Percentiles rank a stretch among this genome's conserved stretches.
These are phyloP conservation scores for Leucosporidium scottii DNA, from an alignment of 768 basidiomycete genomes.

Conservation along the genomic window DNA sequence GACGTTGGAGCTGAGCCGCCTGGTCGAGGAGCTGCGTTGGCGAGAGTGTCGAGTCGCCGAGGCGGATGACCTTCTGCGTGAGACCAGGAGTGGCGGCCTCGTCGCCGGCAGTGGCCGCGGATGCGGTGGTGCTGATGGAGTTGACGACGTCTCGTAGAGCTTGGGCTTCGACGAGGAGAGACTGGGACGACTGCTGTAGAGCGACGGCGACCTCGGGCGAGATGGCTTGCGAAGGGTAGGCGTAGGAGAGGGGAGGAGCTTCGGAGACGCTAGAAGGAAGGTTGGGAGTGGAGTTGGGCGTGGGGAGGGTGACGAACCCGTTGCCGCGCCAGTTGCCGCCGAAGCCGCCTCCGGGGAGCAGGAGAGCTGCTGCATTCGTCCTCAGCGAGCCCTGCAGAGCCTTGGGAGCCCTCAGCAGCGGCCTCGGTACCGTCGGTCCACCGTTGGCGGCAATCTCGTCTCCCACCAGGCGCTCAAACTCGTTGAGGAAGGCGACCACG, in stretches of 20 bases:
- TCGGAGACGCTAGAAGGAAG: neutral
- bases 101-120: neutral
- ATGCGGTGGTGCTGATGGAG: neutral
- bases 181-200: neutral
- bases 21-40: conserved; percentile 8
- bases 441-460: neutral
- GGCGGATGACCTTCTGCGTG: neutral
- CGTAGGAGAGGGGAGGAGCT: conserved; percentile 3
- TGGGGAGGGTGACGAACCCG: conserved; percentile 56
- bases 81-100: neutral
- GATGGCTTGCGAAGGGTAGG: conserved; percentile 19
- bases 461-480: conserved; percentile 13
- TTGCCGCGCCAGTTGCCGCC: conserved; percentile 77
- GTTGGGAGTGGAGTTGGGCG: conserved; percentile 4
- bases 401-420: conserved; percentile 3
- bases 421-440: conserved; percentile 1
- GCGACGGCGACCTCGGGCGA: conserved; percentile 11
- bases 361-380: conserved; percentile 53
- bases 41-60: neutral
- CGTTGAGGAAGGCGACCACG: conserved; percentile 15
- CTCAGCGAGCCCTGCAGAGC: conserved; percentile 12
- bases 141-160: neutral
- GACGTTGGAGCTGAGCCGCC: conserved; percentile 42
- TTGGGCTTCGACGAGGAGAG: neutral
- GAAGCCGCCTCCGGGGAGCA: conserved; percentile 70